phyloP scores from a whole-genome alignment of 202 grass and related monocot species.

The Hordeum pubiflorum region DNA sequence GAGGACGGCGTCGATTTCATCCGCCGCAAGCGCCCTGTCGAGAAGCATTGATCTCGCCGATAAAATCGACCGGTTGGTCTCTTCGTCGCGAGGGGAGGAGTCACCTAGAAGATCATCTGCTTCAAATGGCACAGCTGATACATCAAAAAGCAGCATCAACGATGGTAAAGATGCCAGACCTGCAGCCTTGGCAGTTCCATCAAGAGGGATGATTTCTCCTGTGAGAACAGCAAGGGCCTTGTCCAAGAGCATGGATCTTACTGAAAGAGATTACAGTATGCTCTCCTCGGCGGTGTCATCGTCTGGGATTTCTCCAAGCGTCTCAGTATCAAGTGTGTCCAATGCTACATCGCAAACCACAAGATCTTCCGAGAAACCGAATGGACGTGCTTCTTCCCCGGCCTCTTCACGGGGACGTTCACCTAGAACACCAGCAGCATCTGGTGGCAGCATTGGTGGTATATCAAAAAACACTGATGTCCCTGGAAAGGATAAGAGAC shows the following conservation, averaged over 20 bases:
- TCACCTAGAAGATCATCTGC: constrained; percentile 49
- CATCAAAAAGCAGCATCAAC: constrained; percentile 5
- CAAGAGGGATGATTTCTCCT: constrained; percentile 31
- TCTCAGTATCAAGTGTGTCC: constrained; percentile 21
- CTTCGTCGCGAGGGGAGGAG: constrained; percentile 14
- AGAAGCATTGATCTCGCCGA: constrained; percentile 65
- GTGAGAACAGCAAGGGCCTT: constrained; percentile 32
- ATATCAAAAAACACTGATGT: constrained; percentile 29
- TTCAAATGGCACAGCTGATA: constrained; percentile 25
- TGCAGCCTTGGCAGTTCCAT: constrained; percentile 28
- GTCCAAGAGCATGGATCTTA: constrained; percentile 51
- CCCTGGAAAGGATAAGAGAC: constrained; percentile 45
- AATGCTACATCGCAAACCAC: constrained; percentile 34
- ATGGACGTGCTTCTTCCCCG: constrained; percentile 32
- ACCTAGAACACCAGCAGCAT: constrained; percentile 37
- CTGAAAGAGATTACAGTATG: constrained; percentile 40
- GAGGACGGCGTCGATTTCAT: constrained; percentile 24
- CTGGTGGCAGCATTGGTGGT: constrained; percentile 25
- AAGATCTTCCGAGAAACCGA: constrained; percentile 37
- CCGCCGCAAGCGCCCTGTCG: constrained; percentile 45
- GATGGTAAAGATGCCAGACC: constrained; percentile 44
- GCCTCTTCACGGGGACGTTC: constrained; percentile 52
- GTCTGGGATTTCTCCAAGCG: constrained; percentile 43
- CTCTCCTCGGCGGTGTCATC: constrained; percentile 37
- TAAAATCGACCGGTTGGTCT: constrained; percentile 48